Evolutionary conservation across 192 early-diverging fungal genomes (phyloP), one percentile per base, ranked within the genome.

Genomic region (Geosiphon pyriformis): DNA sequence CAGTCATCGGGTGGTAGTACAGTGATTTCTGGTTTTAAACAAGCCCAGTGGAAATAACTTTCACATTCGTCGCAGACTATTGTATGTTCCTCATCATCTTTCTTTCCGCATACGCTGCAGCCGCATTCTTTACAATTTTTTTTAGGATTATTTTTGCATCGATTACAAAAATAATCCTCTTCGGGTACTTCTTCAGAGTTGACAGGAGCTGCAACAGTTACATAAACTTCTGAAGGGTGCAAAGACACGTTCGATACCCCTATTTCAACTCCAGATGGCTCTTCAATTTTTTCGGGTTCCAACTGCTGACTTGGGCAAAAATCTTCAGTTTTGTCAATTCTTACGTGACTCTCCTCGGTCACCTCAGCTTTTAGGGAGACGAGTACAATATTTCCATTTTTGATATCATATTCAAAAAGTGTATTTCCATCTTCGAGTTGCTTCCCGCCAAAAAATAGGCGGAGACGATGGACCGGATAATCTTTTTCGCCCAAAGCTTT

Each of bases 21-120:
- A 6, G 47, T 56, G 27, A 86, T 59, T 7, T 73, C 78, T 23
- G 63, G 66, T 0, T 73, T 70, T 2, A 83, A 71, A 47, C 84
- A 86, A 32, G 64, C 46, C 59, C 79, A 76, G 61, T 86, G 84
- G 70, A 59, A 86, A 62, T 80, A 84, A 6, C 53, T 49, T 23
- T 82, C 76, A 46, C 84, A 86, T 47, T 86, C 80, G 65, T 86
- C 84, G 69, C 84, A 86, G 4, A 79, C 78, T 37, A 86, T 63
- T 20, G 81, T 80, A 50, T 81, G 68, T n/a, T 68, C 52, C 32
- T 83, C 81, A 25, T 83, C 83, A 48, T 82, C 73, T 33, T 86
- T 86, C 11, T 64, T 50, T 0, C 77, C 78, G 47, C 84, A 86
- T 22, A 69, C 56, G 18, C 58, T 50, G 66, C 84, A 86, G 0